These are phyloP conservation scores for Salinomyces thailandicus DNA, from an alignment of 2,329 filamentous ascomycete genomes.

Conservation along the genomic window DNA sequence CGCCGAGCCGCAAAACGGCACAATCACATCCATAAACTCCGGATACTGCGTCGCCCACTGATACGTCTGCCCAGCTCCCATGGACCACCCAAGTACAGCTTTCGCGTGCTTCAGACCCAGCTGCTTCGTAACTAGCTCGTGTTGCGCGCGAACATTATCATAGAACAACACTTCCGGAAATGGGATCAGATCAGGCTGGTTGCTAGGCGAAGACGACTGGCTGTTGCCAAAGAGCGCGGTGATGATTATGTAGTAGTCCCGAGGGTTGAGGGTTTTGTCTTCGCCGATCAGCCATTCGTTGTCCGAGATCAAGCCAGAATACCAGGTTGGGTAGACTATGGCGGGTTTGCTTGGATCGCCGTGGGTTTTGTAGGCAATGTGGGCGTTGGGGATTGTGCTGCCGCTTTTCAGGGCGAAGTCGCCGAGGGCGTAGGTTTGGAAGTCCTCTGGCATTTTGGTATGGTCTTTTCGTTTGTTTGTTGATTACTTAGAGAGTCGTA, in stretches of 20 bases:
- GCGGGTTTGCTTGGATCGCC: conserved; percentile 52
- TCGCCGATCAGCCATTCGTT: conserved; percentile 66
- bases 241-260: conserved; percentile 58
- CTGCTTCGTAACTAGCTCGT: conserved; percentile 54
- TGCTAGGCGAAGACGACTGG: conserved; percentile 58
- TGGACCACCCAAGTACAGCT: conserved; percentile 59
- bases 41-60: conserved; percentile 30
- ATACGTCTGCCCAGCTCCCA: conserved; percentile 55
- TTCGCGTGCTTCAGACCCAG: conserved; percentile 50
- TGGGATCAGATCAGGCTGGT: conserved; percentile 37
- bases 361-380: conserved; percentile 68
- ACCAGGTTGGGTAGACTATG: conserved; percentile 71
- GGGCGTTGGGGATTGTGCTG: conserved; percentile 50
- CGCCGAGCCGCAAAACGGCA: conserved; percentile 57
- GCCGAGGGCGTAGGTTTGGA: conserved; percentile 31
- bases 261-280: conserved; percentile 54
- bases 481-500: too few relatives aligned
- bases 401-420: conserved; percentile 51
- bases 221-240: conserved; percentile 60
- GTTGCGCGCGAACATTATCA: conserved; percentile 59
- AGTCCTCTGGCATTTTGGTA: too few relatives aligned
- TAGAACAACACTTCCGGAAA: conserved; percentile 56
- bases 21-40: conserved; percentile 47
- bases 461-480: too few relatives aligned
- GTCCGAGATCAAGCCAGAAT: conserved; percentile 55